A percentile compares a stretch with the other conserved stretches of the same genome.
Conservation (phyloP, 2,329 filamentous ascomycete species). For the Diaporthe sp. region DNA sequence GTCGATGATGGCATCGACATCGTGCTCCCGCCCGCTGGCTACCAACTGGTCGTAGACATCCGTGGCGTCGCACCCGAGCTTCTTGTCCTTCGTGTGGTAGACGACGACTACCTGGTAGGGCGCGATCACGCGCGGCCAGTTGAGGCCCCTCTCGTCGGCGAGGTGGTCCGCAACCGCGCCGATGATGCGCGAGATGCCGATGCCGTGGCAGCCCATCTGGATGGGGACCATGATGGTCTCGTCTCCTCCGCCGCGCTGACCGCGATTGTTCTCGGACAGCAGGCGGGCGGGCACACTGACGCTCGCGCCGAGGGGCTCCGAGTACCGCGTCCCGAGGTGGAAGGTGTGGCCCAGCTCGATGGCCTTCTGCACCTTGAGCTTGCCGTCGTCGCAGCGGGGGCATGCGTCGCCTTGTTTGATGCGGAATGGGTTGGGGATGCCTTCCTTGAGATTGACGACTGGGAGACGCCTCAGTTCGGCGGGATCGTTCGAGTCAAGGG, state of each 20-base stretch:
- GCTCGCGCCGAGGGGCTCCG: constrained; percentile 74
- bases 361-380: constrained; percentile 74
- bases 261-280: constrained; percentile 33
- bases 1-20: constrained; percentile 77
- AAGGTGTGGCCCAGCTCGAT: constrained; percentile 97
- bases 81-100: constrained; percentile 50
- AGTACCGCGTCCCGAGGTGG: constrained; percentile 90
- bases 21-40: background rate
- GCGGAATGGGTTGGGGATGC: constrained; percentile 70
- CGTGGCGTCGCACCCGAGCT: constrained; percentile 58
- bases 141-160: constrained; percentile 77
- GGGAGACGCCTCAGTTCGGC: background rate
- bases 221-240: constrained; percentile 62
- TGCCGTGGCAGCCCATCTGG: constrained; percentile 97
- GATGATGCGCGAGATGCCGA: constrained; percentile 91
- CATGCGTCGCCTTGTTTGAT: constrained; percentile 77
- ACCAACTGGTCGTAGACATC: constrained; percentile 73
- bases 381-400: constrained; percentile 72
- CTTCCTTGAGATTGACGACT: constrained; percentile 2
- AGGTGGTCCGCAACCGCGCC: constrained; percentile 84
- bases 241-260: constrained; percentile 17
- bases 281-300: constrained; percentile 57
- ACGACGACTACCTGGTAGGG: constrained; percentile 84
- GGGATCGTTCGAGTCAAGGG: background rate
- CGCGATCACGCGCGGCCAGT: constrained; percentile 89